A percentile compares a stretch with the other conserved stretches of the same genome.
These are phyloP conservation scores for Schizophyllum commune DNA, from an alignment of 1,284 basidiomycete genomes.

Conservation along the genomic window DNA sequence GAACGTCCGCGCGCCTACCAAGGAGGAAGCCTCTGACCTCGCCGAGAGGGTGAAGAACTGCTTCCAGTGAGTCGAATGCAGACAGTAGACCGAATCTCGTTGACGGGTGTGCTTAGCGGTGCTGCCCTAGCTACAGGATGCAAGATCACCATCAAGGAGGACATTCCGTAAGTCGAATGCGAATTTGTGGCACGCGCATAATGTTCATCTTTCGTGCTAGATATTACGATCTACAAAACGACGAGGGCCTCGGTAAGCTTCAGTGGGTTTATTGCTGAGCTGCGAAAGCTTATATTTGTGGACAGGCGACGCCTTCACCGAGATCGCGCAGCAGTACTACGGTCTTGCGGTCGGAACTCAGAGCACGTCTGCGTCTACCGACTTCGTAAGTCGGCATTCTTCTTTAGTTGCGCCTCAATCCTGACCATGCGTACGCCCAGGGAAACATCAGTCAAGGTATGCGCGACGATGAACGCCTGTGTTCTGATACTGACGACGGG, in stretches of 20 bases:
- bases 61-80: conserved; percentile 38
- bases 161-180: conserved; percentile 44
- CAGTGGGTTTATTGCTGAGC: background rate
- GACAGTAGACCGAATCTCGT: background rate
- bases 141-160: conserved; percentile 38
- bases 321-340: conserved; percentile 32
- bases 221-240: background rate
- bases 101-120: conserved; percentile 30
- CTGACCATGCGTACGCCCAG: conserved; percentile 23
- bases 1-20: conserved; percentile 58
- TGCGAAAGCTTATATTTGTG: background rate
- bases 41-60: conserved; percentile 46
- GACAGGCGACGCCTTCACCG: conserved; percentile 39
- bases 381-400: conserved; percentile 43
- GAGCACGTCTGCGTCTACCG: conserved; percentile 49
- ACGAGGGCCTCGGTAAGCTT: background rate
- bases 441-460: conserved; percentile 63
- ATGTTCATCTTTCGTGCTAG: conserved; percentile 15
- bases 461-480: conserved; percentile 11
- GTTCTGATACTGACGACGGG: conserved; percentile 5
- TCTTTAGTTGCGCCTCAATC: background rate
- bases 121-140: conserved; percentile 68
- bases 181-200: conserved; percentile 52
- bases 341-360: conserved; percentile 23
- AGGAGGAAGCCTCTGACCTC: conserved; percentile 43